Evolutionary conservation across 345 rosid genomes (phyloP), one percentile per base, ranked within the genome.

Genomic region (Ceriops zippeliana): DNA sequence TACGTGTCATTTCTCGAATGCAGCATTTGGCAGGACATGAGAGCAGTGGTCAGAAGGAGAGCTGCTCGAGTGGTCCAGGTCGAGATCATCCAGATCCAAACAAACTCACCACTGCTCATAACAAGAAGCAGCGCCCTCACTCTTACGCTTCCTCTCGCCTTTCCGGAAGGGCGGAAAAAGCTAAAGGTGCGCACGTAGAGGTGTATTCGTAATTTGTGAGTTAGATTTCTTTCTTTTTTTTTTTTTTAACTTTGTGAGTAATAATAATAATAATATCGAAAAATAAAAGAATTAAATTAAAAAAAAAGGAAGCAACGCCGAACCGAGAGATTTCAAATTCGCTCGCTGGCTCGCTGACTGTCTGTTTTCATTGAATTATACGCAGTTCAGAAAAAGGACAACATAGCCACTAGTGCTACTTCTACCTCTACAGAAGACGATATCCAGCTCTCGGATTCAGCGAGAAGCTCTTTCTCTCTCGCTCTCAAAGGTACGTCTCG

Each of bases 381-480:
- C 7, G 79, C 85, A 80, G 93, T 76, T 78, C 83, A 75, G 77
- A 83, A 70, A 78, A 85, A 82, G 52, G 85, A 84, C 82, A 81
- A 49, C 52, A 82, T 67, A 34, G 76, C 77, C 8, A 54, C n/a
- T 52, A 22, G 57, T 9, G 20, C 65, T 61, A 7, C 57, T 42
- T 2, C 60, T 24, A 57, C 31, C 4, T 71, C 58, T 11, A 35
- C 67, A 57, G 89, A 86, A 52, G 90, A 83, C 67, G 87, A 82
- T 53, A 75, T 34, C 62, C 84, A 78, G 54, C 80, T 79, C 26
- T 62, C 75, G 49, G 93, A 86, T 77, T 89, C 97, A 46, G 96
- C 93, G 7, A 88, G 97, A 69, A 91, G 81, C 79, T 91, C 97
- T 34, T 91, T 91, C 75, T 89, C 97, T 80, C 79, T 85, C 57